Percentiles rank a stretch among this genome's conserved stretches.
phyloP scores from a whole-genome alignment of 2,329 filamentous ascomycete genomes.

The Xylaria polymorpha region DNA sequence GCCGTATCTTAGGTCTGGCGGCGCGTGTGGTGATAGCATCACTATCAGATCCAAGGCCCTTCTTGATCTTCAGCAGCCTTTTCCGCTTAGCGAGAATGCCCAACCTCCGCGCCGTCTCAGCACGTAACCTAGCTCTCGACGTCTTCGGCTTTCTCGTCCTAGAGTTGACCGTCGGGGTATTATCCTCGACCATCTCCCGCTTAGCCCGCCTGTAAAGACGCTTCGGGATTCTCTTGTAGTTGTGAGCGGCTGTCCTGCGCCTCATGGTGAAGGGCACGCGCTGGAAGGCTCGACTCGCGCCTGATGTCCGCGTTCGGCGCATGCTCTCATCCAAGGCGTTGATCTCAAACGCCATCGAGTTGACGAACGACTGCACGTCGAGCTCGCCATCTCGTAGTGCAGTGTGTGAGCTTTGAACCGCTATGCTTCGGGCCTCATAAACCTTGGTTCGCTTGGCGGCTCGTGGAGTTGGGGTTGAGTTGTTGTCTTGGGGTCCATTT shows the following conservation, averaged over 20 bases:
- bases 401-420: constrained; percentile 61
- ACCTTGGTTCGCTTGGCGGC: constrained; percentile 60
- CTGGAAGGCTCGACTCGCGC: constrained; percentile 83
- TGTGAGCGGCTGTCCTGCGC: constrained; percentile 91
- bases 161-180: constrained; percentile 82
- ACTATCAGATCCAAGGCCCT: constrained; percentile 49
- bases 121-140: constrained; percentile 70
- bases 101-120: constrained; percentile 80
- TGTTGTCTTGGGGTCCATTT: constrained; percentile 42
- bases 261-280: constrained; percentile 86
- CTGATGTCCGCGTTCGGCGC: constrained; percentile 72
- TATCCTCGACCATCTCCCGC: constrained; percentile 85
- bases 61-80: constrained; percentile 54
- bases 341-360: constrained; percentile 90
- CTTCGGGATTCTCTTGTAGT: constrained; percentile 88
- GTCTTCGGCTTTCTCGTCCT: constrained; percentile 70
- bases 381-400: constrained; percentile 79
- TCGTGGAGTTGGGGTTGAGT: constrained; percentile 45
- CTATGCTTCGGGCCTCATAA: constrained; percentile 61
- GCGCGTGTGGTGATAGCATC: constrained; percentile 54
- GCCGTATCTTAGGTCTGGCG: constrained; percentile 74
- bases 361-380: constrained; percentile 85
- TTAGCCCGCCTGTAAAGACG: constrained; percentile 76
- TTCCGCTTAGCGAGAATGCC: constrained; percentile 69
- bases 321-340: constrained; percentile 85